phyloP scores from a whole-genome alignment of 352 stramenopile genomes.

The Phytophthora nicotianae region DNA sequence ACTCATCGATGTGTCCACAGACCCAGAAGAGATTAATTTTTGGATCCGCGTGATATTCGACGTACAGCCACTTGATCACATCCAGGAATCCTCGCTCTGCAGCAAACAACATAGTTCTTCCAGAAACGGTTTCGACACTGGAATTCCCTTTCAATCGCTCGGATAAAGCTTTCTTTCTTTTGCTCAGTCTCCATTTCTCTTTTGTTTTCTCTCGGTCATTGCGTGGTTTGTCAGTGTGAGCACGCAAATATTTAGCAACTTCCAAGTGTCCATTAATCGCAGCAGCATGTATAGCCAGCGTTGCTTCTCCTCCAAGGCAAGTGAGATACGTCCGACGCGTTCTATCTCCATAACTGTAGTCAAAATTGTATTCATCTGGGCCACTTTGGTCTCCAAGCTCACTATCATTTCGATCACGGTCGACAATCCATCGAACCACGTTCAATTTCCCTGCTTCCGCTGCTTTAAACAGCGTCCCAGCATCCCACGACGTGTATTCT shows the following conservation, averaged over 20 bases:
- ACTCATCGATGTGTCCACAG: not conserved
- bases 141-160: not conserved
- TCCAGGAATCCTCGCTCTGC: constrained; percentile 20
- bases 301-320: constrained; percentile 19
- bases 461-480: constrained; percentile 11
- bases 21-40: constrained; percentile 17
- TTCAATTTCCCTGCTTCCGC: constrained; percentile 17
- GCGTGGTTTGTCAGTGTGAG: constrained; percentile 2
- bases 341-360: constrained; percentile 1
- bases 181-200: constrained; percentile 5
- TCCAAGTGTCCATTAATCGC: constrained; percentile 25
- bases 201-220: not conserved
- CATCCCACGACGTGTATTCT: constrained; percentile 2
- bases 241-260: constrained; percentile 18
- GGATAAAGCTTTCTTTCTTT: not conserved
- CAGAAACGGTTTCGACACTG: constrained; percentile 5
- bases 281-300: constrained; percentile 19
- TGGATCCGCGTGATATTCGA: constrained; percentile 5
- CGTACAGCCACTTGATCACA: constrained; percentile 23
- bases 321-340: constrained; percentile 2
- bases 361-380: constrained; percentile 6
- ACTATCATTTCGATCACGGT: constrained; percentile 7
- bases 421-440: constrained; percentile 18
- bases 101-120: constrained; percentile 19
- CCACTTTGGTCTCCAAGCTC: constrained; percentile 4